These are phyloP conservation scores for Plasmodium cynomolgi DNA, from an alignment of 169 alveolate genomes.

Conservation along the genomic window DNA sequence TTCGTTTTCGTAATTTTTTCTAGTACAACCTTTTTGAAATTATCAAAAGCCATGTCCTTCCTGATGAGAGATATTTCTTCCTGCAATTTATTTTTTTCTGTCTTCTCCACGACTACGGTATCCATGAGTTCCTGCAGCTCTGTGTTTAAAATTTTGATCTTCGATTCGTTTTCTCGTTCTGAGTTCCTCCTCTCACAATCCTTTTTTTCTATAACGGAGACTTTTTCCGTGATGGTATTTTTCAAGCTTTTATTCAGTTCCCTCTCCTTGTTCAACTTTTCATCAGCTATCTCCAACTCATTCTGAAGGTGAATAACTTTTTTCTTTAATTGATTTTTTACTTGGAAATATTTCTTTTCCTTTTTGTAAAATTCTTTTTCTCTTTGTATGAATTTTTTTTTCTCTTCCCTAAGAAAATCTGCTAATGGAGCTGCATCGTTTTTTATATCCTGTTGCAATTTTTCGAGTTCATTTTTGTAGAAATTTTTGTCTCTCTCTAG, in stretches of 20 bases:
- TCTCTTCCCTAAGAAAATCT: slow-evolving; percentile 45
- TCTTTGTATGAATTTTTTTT: slow-evolving; percentile 25
- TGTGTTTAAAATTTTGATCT: neutral
- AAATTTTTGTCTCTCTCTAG: slow-evolving; percentile 38
- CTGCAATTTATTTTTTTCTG: slow-evolving; percentile 23
- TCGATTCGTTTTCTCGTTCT: neutral
- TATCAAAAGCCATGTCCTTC: slow-evolving; percentile 23
- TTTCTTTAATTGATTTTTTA: slow-evolving; percentile 23
- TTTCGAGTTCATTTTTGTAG: slow-evolving; percentile 49
- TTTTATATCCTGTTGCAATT: slow-evolving; percentile 37
- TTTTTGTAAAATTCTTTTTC: slow-evolving; percentile 54
- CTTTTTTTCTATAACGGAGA: neutral
- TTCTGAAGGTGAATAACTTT: neutral
- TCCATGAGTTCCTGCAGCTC: slow-evolving; percentile 14
- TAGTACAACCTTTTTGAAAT: slow-evolving; percentile 38
- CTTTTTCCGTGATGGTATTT: neutral
- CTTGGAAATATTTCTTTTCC: slow-evolving; percentile 34
- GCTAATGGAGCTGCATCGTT: slow-evolving; percentile 12
- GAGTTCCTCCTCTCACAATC: slow-evolving; percentile 8
- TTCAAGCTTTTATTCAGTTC: slow-evolving; percentile 16
- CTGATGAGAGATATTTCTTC: slow-evolving; percentile 27
- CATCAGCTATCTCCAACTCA: slow-evolving; percentile 32
- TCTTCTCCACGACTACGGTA: neutral
- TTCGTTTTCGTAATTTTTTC: slow-evolving; percentile 32
- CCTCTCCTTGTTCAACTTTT: slow-evolving; percentile 5